Conservation (phyloP, 306 rosid species). For the Citrullus colocynthis region DNA sequence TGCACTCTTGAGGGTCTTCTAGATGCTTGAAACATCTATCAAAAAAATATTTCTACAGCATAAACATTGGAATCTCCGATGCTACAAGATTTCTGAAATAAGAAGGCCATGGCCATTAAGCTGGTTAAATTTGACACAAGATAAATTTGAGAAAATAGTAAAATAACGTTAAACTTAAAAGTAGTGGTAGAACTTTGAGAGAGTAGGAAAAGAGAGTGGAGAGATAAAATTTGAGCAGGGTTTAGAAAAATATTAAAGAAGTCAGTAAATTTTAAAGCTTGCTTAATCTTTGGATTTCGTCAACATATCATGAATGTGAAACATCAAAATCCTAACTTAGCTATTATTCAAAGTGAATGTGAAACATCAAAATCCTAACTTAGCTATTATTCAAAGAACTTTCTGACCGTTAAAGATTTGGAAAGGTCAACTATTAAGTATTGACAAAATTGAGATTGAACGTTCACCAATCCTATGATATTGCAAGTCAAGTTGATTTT, state of each 20-base stretch:
- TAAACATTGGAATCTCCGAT: background rate
- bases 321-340: background rate
- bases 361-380: background rate
- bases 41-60: background rate
- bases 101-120: background rate
- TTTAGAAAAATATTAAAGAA: background rate
- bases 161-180: too few relatives aligned
- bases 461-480: background rate
- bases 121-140: background rate
- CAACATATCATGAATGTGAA: background rate
- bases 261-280: background rate
- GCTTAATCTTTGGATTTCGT: background rate
- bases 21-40: background rate
- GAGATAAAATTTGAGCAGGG: background rate
- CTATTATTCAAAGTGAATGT: background rate
- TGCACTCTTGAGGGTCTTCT: background rate
- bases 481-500: background rate
- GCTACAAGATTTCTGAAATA: background rate
- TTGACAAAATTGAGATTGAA: background rate
- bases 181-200: background rate
- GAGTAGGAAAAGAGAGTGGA: background rate
- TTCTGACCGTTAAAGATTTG: background rate
- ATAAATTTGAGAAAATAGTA: background rate
- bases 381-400: background rate
- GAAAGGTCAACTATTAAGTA: background rate